These are phyloP conservation scores for Acacia confusa DNA, from an alignment of 306 rosid genomes.

Conservation along the genomic window DNA sequence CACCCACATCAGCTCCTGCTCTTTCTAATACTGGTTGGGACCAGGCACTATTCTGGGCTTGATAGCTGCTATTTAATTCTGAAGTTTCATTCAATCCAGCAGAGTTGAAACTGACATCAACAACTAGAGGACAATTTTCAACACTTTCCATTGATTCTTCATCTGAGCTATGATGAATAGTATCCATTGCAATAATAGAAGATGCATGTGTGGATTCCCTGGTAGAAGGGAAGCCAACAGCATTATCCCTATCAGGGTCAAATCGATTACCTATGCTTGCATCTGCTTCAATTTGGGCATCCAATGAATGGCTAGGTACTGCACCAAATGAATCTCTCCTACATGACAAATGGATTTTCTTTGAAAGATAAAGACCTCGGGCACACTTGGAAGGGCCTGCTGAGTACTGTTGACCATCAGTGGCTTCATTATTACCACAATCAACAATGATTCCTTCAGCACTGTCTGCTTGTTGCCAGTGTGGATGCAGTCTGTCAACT, in stretches of 20 bases:
- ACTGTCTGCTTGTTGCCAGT: constrained; percentile 72
- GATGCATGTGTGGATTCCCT: constrained; percentile 92
- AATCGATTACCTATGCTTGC: constrained; percentile 35
- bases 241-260: constrained; percentile 62
- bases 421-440: constrained; percentile 77
- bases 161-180: constrained; percentile 58
- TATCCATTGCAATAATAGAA: constrained; percentile 94
- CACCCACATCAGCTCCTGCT: constrained; percentile 74
- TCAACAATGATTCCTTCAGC: constrained; percentile 80
- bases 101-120: constrained; percentile 73
- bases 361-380: constrained; percentile 58
- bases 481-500: constrained; percentile 6
- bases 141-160: constrained; percentile 98
- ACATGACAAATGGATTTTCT: constrained; percentile 54
- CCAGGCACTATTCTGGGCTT: constrained; percentile 80
- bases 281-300: constrained; percentile 48
- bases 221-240: constrained; percentile 53
- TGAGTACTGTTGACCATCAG: constrained; percentile 59
- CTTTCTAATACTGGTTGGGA: constrained; percentile 64
- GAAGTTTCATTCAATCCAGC: constrained; percentile 91
- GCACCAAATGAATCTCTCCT: constrained; percentile 65
- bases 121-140: constrained; percentile 73
- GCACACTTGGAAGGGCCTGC: constrained; percentile 82
- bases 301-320: constrained; percentile 72
- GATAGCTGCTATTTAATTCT: constrained; percentile 82